phyloP scores from a whole-genome alignment of 371 early-diverging fungal species.

The Syncephalastrum contaminatum region DNA sequence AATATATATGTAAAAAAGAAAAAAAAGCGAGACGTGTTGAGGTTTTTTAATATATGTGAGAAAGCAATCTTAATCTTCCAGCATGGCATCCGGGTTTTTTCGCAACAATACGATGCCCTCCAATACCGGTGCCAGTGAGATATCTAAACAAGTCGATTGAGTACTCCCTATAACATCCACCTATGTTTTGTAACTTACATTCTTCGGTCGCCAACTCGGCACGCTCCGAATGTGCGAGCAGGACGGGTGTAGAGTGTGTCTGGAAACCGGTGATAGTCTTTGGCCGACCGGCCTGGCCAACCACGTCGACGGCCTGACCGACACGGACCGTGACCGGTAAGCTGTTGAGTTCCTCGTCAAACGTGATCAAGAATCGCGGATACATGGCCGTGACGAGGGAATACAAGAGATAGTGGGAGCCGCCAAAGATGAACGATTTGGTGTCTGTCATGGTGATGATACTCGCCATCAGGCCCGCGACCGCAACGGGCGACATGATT shows the following conservation, averaged over 20 bases:
- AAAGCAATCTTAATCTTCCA: constrained; percentile 58
- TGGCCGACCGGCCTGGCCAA: constrained; percentile 99
- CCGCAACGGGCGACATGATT: constrained; percentile 89
- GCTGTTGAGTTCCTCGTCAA: constrained; percentile 82
- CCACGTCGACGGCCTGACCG: constrained; percentile 98
- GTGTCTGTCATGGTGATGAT: constrained; percentile 89
- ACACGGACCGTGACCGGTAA: constrained; percentile 91
- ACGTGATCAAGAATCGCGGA: constrained; percentile 95
- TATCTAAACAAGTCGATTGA: constrained; percentile 31
- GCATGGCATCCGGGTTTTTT: constrained; percentile 89
- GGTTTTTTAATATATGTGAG: too few species aligned
- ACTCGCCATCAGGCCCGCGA: constrained; percentile 85
- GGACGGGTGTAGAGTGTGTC: constrained; percentile 97
- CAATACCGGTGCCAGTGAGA: constrained; percentile 77
- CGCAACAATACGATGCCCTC: constrained; percentile 95
- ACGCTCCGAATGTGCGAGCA: constrained; percentile 94
- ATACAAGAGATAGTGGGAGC: constrained; percentile 93
- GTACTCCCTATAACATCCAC: too few species aligned
- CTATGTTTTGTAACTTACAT: constrained; percentile 49
- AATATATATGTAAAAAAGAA: neutral
- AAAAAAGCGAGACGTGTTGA: constrained; percentile 14
- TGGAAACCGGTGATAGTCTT: constrained; percentile 99
- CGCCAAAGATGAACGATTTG: constrained; percentile 83
- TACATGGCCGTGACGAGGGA: constrained; percentile 92
- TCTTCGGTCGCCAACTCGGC: constrained; percentile 98